Conservation (phyloP, 192 early-diverging fungal genomes). For the Backusella psychrophila region DNA sequence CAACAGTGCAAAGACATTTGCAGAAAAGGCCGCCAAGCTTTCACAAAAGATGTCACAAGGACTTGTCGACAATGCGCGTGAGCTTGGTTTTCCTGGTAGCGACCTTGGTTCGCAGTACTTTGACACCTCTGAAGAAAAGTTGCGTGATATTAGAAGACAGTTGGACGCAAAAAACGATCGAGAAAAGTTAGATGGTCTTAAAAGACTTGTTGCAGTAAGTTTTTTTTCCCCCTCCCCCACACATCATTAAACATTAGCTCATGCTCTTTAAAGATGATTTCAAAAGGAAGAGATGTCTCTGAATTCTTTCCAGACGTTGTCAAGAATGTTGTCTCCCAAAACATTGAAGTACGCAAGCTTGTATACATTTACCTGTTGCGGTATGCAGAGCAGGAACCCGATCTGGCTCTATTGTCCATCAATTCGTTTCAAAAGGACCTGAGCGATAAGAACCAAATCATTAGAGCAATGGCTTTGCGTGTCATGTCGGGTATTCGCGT, state of each 20-base stretch:
- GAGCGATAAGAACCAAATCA: slow-evolving; percentile 87
- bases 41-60: slow-evolving; percentile 79
- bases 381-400: slow-evolving; percentile 96
- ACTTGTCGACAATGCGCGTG: slow-evolving; percentile 86
- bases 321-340: slow-evolving; percentile 93
- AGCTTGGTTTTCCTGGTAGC: slow-evolving; percentile 66
- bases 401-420: slow-evolving; percentile 91
- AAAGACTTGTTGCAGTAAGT: slow-evolving; percentile 83
- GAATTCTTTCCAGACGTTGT: slow-evolving; percentile 94
- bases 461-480: slow-evolving; percentile 92
- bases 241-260: background rate
- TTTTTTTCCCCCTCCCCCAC: too few relatives aligned
- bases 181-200: slow-evolving; percentile 91
- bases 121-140: slow-evolving; percentile 86
- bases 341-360: slow-evolving; percentile 87
- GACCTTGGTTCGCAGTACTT: slow-evolving; percentile 76
- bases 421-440: slow-evolving; percentile 99
- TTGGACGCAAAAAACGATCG: slow-evolving; percentile 84
- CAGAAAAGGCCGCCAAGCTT: slow-evolving; percentile 77
- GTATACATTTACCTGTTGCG: slow-evolving; percentile 96
- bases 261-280: slow-evolving; percentile 61
- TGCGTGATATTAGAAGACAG: slow-evolving; percentile 69
- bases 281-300: slow-evolving; percentile 86
- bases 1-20: slow-evolving; percentile 64
- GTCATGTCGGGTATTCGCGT: slow-evolving; percentile 96